A percentile compares a stretch with the other conserved stretches of the same genome.
Conservation (phyloP, 2,329 filamentous ascomycete species). For the Penicillium expansum region DNA sequence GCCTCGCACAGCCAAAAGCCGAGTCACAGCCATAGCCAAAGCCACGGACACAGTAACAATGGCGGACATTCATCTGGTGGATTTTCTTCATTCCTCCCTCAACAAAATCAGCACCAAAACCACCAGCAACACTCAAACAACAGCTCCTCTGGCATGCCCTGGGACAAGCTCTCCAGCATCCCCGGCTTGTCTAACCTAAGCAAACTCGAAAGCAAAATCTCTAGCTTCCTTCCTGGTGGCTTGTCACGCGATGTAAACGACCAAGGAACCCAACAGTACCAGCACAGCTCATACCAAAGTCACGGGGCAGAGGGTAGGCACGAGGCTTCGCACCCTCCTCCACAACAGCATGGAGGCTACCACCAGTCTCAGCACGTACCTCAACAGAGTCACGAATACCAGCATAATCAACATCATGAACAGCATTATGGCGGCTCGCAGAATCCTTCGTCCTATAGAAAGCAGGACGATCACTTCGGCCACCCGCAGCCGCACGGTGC, state of each 20-base stretch:
- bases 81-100: constrained; percentile 24
- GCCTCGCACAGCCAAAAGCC: constrained; percentile 17
- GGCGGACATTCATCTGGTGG: constrained; percentile 12
- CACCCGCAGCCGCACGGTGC: neutral
- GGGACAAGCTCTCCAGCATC: constrained; percentile 27
- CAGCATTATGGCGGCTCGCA: neutral
- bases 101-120: constrained; percentile 4
- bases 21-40: constrained; percentile 10
- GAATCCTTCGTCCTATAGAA: neutral
- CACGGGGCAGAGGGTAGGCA: neutral
- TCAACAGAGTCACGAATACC: neutral
- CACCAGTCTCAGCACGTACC: neutral
- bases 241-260: neutral
- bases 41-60: constrained; percentile 16
- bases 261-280: neutral
- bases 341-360: neutral
- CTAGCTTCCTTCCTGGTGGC: constrained; percentile 30
- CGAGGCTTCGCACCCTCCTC: neutral
- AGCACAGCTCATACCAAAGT: neutral
- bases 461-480: neutral
- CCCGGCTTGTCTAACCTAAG: constrained; percentile 38
- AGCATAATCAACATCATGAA: neutral
- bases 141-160: constrained; percentile 21
- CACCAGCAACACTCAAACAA: constrained; percentile 20
- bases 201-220: constrained; percentile 35